Conservation (phyloP, 352 stramenopile genomes). For the Pythium monospermum region DNA sequence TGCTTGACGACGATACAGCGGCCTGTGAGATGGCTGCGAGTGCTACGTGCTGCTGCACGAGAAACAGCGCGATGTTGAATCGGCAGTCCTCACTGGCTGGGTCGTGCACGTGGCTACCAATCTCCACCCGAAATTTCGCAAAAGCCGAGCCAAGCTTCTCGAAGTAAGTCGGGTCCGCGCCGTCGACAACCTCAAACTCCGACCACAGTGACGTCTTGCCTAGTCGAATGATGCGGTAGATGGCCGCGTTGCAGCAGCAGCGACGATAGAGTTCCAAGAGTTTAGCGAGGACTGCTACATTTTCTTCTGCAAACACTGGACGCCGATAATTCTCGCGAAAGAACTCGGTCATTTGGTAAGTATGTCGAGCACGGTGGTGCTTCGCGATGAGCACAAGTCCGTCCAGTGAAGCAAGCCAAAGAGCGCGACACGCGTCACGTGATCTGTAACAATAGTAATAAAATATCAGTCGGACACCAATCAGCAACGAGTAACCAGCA, state of each 20-base stretch:
- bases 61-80: constrained; percentile 11
- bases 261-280: constrained; percentile 18
- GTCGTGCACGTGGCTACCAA: not conserved
- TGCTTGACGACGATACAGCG: not conserved
- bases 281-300: not conserved
- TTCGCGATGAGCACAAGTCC: not conserved
- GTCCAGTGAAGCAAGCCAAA: not conserved
- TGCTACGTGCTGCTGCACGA: constrained; percentile 8
- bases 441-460: not conserved
- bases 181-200: not conserved
- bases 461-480: no score
- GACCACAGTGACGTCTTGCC: constrained; percentile 19
- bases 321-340: constrained; percentile 13
- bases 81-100: not conserved
- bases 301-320: constrained; percentile 9
- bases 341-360: constrained; percentile 5
- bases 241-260: constrained; percentile 17
- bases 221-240: constrained; percentile 22
- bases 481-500: not conserved
- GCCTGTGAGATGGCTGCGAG: not conserved
- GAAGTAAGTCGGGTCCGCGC: constrained; percentile 9
- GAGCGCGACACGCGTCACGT: not conserved
- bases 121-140: not conserved
- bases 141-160: constrained; percentile 3
- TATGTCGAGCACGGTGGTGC: constrained; percentile 10